Base-by-base conservation (phyloP, 176 grass and related monocot species). In the Aegilops bicornis region DNA sequence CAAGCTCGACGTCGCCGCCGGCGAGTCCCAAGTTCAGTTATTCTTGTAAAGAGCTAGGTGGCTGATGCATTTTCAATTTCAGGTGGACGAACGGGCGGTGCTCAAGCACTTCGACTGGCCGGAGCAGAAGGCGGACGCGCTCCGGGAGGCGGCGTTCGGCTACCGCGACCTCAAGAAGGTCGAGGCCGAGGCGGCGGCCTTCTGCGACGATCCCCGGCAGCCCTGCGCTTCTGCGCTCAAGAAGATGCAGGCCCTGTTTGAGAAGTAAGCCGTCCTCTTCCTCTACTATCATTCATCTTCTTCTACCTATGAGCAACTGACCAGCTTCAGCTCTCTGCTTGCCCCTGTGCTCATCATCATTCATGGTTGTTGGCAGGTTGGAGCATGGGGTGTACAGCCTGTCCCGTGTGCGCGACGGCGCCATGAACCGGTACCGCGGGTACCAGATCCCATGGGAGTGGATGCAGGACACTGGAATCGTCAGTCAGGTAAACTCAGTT, bases 71-170 rank as follows among this genome's bases (percentile, higher is more conserved):
- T 19, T 17, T 36, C 7, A 19, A 17, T 33, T 1, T 4, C 77
- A 99, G 97, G 97, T 99, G 64, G 97, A 96, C 29, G 97, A 99
- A 42, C 88, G 97, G 47, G 94, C 94, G 2, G 94, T 99, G 88
- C 80, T 99, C 63, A 99, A 99, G 89, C 97, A 99, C 76, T 99
- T 99, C 52, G 92, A 96, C 30, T 99, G 97, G 97, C 97, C 97
- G 8, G 97, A 99, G 80, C 85, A 91, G 54, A 99, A 96, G 91
- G 94, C 94, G 2, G 97, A 99, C 10, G 97, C 97, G 0, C 79
- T 99, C 22, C 94, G 97, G 0, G 97, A 96, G 82, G 97, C 97
- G 2, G 97, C 94, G 0, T 99, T 99, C 15, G 97, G 97, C 5
- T 96, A 94, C 67, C 90, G 85, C 2, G 97, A 99, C 79, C 76